Percentiles rank a stretch among this genome's conserved stretches.
phyloP scores from a whole-genome alignment of 257 asterid species.

The Agastache rugosa region DNA sequence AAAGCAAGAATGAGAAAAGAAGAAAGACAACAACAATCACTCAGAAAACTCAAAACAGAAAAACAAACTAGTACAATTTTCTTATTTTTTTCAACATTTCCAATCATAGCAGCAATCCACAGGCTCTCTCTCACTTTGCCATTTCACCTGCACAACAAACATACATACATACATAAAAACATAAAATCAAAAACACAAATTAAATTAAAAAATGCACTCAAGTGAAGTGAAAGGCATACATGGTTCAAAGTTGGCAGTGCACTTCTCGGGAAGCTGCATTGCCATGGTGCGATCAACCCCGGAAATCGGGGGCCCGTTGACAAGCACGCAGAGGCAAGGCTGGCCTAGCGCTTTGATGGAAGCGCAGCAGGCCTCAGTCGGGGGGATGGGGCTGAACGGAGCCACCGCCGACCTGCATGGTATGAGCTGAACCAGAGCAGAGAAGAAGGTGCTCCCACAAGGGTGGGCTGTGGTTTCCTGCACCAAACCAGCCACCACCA shows the following conservation, averaged over 20 bases:
- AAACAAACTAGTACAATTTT: slow-evolving; percentile 33
- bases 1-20: slow-evolving; percentile 33
- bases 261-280: slow-evolving; percentile 83
- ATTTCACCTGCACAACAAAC: slow-evolving; percentile 57
- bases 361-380: slow-evolving; percentile 82
- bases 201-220: not conserved
- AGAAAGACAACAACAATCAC: slow-evolving; percentile 1
- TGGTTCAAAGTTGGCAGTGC: slow-evolving; percentile 83
- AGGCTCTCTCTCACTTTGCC: slow-evolving; percentile 40
- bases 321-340: slow-evolving; percentile 83
- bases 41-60: slow-evolving; percentile 27
- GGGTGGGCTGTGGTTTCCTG: slow-evolving; percentile 51
- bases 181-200: not conserved
- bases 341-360: slow-evolving; percentile 90
- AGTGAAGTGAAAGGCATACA: slow-evolving; percentile 51
- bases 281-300: slow-evolving; percentile 88
- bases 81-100: not conserved
- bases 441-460: slow-evolving; percentile 76
- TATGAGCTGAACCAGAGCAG: slow-evolving; percentile 82
- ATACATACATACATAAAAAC: not conserved
- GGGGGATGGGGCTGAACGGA: slow-evolving; percentile 71
- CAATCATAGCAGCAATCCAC: slow-evolving; percentile 16
- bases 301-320: slow-evolving; percentile 93
- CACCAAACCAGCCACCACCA: slow-evolving; percentile 34
- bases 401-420: slow-evolving; percentile 90